Base-by-base conservation (phyloP, 2,329 filamentous ascomycete genomes). In the Lecanosticta acicola region DNA sequence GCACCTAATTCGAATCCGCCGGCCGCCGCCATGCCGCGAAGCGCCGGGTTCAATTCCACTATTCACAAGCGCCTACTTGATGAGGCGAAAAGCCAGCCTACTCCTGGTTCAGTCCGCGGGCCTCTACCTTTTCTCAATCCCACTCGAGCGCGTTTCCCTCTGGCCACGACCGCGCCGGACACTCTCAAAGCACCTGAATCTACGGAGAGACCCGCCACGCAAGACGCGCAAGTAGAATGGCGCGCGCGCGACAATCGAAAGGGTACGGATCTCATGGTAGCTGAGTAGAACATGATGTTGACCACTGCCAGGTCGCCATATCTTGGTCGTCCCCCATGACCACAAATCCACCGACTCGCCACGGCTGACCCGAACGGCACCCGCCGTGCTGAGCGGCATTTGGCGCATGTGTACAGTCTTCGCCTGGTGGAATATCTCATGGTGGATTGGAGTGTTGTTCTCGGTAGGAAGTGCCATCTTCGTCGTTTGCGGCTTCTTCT, bases 401-500 rank as follows among this genome's bases (percentile, higher is more conserved):
- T 50, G 61, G 41, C 67, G 68, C 14, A 80, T 79, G 74, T 80
- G 81, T 0, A 67, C 59, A 0, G 1, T 42, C 29, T 49, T 42
- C 32, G 35, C 49, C 10, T 46, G 39, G 42, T 51, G 45, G 45
- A 46, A 51, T 26, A 32, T 51, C 17, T 43, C 39, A 19, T 51
- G 46, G 45, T 44, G 76, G 9, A 72, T 80, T 4, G 76, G 76
- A 2, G 59, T 68, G 3, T 64, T 73, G 3, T 80, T 80, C 62
- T 78, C 76, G 0, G 45, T 73, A 2, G 77, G 77, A 19, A 67
- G 64, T 32, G 57, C 68, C 1, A 45, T 70, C 13, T 70, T 67
- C 65, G 60, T 68, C 3, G 51, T 68, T 32, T 84, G 84, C 57
- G 73, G 74, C 1, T 83, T 80, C 61, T 84, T 85, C 59, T 74